phyloP scores from a whole-genome alignment of 768 basidiomycete species.

The Gloeophyllum trabeum region DNA sequence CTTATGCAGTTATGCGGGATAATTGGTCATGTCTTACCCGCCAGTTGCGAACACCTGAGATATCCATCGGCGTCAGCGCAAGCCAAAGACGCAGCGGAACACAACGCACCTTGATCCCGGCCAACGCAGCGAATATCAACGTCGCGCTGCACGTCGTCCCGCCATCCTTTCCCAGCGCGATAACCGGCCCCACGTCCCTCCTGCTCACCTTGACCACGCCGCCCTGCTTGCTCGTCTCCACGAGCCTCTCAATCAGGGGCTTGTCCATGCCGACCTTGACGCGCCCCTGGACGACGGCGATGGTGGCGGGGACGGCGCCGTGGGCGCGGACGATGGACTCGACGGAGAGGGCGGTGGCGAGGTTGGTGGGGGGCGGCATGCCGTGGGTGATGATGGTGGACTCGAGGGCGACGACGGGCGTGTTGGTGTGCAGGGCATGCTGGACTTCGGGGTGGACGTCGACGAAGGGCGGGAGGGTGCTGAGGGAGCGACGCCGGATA shows the following conservation, averaged over 20 bases:
- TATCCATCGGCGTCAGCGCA: conserved; percentile 5
- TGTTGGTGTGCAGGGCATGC: conserved; percentile 54
- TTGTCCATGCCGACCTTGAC: conserved; percentile 76
- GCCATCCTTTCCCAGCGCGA: conserved; percentile 59
- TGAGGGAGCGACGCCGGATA: neutral
- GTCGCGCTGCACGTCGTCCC: conserved; percentile 74
- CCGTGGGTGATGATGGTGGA: conserved; percentile 91
- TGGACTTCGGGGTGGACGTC: conserved; percentile 79
- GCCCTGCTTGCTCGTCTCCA: conserved; percentile 25
- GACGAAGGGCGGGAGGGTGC: conserved; percentile 19
- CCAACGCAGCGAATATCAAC: conserved; percentile 61
- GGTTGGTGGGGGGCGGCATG: conserved; percentile 72
- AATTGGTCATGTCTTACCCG: conserved; percentile 40
- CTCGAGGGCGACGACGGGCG: conserved; percentile 83
- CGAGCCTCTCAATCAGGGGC: conserved; percentile 56
- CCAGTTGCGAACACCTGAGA: conserved; percentile 81
- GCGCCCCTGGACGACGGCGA: conserved; percentile 73
- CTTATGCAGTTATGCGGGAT: conserved; percentile 5
- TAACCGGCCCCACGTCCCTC: conserved; percentile 69
- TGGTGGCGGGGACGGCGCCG: conserved; percentile 83
- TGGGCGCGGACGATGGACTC: conserved; percentile 64
- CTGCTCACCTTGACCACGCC: conserved; percentile 56
- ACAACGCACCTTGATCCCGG: conserved; percentile 67
- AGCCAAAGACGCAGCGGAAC: neutral
- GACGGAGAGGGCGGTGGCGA: conserved; percentile 58